Evolutionary conservation across 305 asterid genomes (phyloP).

Genomic region (Rubia balearica): DNA sequence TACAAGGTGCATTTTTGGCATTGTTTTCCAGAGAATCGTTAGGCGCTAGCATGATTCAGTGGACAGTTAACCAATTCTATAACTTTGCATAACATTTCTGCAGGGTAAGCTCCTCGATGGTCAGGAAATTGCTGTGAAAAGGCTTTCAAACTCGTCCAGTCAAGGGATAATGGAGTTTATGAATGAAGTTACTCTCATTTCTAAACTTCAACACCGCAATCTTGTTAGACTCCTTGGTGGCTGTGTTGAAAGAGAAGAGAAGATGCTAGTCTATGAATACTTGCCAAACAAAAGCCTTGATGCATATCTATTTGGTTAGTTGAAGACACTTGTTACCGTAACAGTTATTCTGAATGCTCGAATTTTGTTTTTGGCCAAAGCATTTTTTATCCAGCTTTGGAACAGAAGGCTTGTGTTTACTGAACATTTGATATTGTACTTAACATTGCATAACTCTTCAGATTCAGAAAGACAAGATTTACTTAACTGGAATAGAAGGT

Average conservation of each 20-base stretch:
- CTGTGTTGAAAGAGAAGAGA: constrained; percentile 15
- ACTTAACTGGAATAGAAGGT: not conserved
- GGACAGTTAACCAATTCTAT: not conserved
- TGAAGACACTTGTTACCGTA: not conserved
- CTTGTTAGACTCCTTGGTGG: constrained; percentile 17
- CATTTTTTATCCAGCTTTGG: no score
- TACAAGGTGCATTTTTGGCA: constrained; percentile 1
- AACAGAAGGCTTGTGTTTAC: not conserved
- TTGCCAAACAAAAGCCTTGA: constrained; percentile 17
- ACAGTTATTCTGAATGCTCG: not conserved
- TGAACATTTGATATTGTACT: not conserved
- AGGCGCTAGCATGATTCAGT: not conserved
- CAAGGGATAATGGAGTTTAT: constrained; percentile 21
- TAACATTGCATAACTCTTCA: not conserved
- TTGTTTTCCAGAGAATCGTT: not conserved
- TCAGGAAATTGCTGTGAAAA: constrained; percentile 18
- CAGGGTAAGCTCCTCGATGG: constrained; percentile 12
- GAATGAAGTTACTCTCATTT: constrained; percentile 17
- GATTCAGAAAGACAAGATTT: not conserved
- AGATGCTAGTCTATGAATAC: constrained; percentile 15
- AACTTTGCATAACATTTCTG: not conserved
- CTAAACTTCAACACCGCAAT: constrained; percentile 18
- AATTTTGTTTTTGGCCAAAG: not conserved
- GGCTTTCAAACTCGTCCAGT: constrained; percentile 17
- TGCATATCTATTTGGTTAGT: constrained; percentile 12